Percentiles rank a stretch among this genome's conserved stretches.
phyloP scores from a whole-genome alignment of 345 rosid species.

The Ceriops decandra region DNA sequence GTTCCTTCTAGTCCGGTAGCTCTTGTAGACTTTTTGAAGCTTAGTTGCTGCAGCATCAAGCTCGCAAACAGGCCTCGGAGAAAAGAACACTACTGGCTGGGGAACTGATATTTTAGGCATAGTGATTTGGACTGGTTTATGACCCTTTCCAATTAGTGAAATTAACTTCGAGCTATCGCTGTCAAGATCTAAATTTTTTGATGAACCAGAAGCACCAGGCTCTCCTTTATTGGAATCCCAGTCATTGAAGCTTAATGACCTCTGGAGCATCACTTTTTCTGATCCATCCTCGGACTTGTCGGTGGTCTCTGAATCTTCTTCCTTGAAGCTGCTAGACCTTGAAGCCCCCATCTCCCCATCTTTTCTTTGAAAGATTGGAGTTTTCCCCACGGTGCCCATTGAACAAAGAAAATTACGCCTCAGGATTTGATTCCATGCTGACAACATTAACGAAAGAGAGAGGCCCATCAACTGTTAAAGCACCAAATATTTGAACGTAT shows the following conservation, averaged over 20 bases:
- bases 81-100: conserved; percentile 37
- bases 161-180: no score
- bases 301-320: conserved; percentile 18
- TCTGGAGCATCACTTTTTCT: conserved; percentile 13
- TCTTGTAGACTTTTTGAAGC: conserved; percentile 46
- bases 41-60: conserved; percentile 61
- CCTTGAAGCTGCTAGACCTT: conserved; percentile 36
- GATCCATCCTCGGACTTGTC: conserved; percentile 15
- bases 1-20: conserved; percentile 49
- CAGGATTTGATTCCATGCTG: conserved; percentile 42
- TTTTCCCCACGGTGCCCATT: conserved; percentile 29
- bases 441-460: conserved; percentile 40
- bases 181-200: conserved; percentile 7
- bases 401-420: conserved; percentile 27
- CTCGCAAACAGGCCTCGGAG: conserved; percentile 57
- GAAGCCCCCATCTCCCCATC: conserved; percentile 27
- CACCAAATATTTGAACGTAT: not conserved
- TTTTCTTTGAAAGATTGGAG: conserved; percentile 16
- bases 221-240: conserved; percentile 29
- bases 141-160: conserved; percentile 16
- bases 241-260: conserved; percentile 39
- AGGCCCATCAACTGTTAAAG: conserved; percentile 43
- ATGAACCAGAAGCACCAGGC: conserved; percentile 9
- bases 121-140: conserved; percentile 25
- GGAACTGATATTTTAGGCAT: conserved; percentile 48